A percentile compares a stretch with the other conserved stretches of the same genome.
Conservation (phyloP, 2,329 filamentous ascomycete genomes). For the Trichothecium roseum region DNA sequence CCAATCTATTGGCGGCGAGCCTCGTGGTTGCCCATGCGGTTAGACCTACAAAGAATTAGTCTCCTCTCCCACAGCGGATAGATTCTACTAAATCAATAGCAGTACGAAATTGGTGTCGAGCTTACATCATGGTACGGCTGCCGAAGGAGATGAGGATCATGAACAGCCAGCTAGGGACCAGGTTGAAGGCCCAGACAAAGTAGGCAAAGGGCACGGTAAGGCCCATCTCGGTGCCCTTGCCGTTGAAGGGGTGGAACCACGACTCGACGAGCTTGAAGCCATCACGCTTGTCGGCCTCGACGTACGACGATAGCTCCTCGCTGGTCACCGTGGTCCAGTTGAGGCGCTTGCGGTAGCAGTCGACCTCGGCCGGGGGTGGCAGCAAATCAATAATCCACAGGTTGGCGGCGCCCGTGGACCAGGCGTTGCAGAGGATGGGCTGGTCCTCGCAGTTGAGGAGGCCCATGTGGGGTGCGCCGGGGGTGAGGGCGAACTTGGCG, state of each 20-base stretch:
- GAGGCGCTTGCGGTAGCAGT: conserved; percentile 54
- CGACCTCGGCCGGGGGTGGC: conserved; percentile 51
- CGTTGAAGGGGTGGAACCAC: conserved; percentile 68
- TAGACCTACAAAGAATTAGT: conserved; percentile 19
- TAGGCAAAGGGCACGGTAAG: conserved; percentile 57
- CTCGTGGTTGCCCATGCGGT: conserved; percentile 18
- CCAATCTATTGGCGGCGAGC: background rate
- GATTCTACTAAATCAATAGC: conserved; percentile 6
- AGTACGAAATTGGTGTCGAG: background rate
- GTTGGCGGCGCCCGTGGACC: conserved; percentile 54
- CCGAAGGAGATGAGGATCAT: conserved; percentile 68
- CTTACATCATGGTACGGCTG: conserved; percentile 69
- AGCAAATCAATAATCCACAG: conserved; percentile 60
- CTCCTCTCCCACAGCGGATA: conserved; percentile 8
- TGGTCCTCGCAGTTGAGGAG: conserved; percentile 66
- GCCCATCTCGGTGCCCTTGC: conserved; percentile 50
- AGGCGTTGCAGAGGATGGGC: conserved; percentile 64
- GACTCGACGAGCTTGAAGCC: conserved; percentile 43
- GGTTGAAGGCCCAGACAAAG: conserved; percentile 53
- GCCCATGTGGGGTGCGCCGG: conserved; percentile 56
- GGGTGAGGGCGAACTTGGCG: conserved; percentile 48
- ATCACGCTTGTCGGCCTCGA: conserved; percentile 40
- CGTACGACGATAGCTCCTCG: conserved; percentile 51
- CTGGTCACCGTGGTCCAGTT: conserved; percentile 60
- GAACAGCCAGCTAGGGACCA: conserved; percentile 64